Evolutionary conservation across 2,329 filamentous ascomycete species (phyloP).

Genomic region (Lachnellula suecica): DNA sequence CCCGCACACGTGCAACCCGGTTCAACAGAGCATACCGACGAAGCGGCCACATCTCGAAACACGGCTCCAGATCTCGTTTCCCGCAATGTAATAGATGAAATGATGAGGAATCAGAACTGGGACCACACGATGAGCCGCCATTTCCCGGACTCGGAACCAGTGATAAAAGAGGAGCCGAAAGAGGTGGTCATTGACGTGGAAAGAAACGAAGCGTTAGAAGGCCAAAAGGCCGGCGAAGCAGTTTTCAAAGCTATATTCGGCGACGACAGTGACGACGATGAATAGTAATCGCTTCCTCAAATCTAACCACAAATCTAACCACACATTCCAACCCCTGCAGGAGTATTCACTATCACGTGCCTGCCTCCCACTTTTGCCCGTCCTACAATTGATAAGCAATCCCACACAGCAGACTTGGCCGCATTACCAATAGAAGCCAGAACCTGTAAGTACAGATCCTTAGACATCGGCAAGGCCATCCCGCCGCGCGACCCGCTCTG

Average conservation of each 20-base stretch:
- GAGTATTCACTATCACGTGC: background rate
- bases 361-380: conserved; percentile 2
- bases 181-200: conserved; percentile 62
- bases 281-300: background rate
- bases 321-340: background rate
- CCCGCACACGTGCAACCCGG: conserved; percentile 63
- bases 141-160: background rate
- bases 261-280: conserved; percentile 69
- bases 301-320: background rate
- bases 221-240: conserved; percentile 70
- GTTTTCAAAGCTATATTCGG: conserved; percentile 94
- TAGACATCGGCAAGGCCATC: conserved; percentile 1
- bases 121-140: conserved; percentile 1
- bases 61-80: conserved; percentile 47
- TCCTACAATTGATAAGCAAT: background rate
- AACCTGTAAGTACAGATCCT: background rate
- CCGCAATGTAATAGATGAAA: conserved; percentile 52
- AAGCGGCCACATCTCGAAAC: conserved; percentile 21
- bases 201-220: conserved; percentile 76
- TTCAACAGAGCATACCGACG: conserved; percentile 41
- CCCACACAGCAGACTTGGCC: background rate
- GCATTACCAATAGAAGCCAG: background rate
- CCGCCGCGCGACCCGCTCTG: background rate
- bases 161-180: conserved; percentile 11
- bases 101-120: conserved; percentile 42